These are phyloP conservation scores for Exophiala spinifera DNA, from an alignment of 2,329 filamentous ascomycete species.

Conservation along the genomic window DNA sequence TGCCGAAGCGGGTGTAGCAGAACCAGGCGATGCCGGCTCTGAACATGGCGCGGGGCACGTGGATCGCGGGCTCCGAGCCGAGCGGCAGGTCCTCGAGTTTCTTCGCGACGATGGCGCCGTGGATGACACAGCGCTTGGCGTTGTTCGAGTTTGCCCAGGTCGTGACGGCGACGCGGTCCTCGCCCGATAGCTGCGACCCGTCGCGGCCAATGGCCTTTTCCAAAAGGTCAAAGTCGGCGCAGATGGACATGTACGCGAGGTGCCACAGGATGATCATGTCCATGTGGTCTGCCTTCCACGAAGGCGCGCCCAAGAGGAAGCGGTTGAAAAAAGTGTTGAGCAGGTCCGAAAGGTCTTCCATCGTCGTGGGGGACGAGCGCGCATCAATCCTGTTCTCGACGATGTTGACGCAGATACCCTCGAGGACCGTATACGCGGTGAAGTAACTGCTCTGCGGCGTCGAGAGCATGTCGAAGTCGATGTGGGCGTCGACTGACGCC, in stretches of 20 bases:
- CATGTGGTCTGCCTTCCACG: constrained; percentile 23
- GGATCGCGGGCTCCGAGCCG: constrained; percentile 29
- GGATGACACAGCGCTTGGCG: constrained; percentile 27
- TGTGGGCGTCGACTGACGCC: constrained; percentile 17
- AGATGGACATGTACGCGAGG: constrained; percentile 31
- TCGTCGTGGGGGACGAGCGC: constrained; percentile 13
- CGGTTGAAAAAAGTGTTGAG: constrained; percentile 25
- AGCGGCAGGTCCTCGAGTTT: constrained; percentile 27
- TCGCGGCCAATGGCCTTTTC: constrained; percentile 33
- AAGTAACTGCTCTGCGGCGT: constrained; percentile 21
- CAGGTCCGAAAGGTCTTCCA: constrained; percentile 15
- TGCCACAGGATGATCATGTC: constrained; percentile 33
- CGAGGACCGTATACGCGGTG: constrained; percentile 25
- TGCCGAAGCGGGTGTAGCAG: constrained; percentile 27
- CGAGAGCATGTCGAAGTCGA: constrained; percentile 20
- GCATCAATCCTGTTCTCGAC: constrained; percentile 27
- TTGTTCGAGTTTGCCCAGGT: constrained; percentile 30
- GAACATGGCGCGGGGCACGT: constrained; percentile 30
- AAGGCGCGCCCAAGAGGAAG: constrained; percentile 24
- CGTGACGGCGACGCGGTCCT: constrained; percentile 15
- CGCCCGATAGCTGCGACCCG: constrained; percentile 25
- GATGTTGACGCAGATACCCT: constrained; percentile 27
- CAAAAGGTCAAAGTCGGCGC: constrained; percentile 32
- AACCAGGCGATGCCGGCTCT: constrained; percentile 28
- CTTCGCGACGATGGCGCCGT: constrained; percentile 28